Percentiles rank a stretch among this genome's conserved stretches.
These are phyloP conservation scores for Arachis stenosperma DNA, from an alignment of 306 rosid genomes.

Conservation along the genomic window DNA sequence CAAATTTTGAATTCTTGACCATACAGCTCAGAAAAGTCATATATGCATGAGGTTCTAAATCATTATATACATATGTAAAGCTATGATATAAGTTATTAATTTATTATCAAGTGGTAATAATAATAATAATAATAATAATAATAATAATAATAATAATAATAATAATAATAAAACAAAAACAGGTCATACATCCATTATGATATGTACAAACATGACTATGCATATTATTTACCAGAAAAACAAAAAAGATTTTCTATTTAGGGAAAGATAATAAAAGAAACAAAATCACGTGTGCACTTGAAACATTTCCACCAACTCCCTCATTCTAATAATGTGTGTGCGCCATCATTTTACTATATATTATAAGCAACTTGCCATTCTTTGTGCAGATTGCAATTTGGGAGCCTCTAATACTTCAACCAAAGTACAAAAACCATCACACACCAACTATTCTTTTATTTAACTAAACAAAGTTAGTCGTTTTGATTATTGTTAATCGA, in stretches of 20 bases:
- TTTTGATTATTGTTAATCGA: background rate
- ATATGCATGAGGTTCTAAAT: too few species aligned
- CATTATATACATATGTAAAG: too few species aligned
- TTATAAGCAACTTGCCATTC: conserved; percentile 17
- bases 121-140: too few species aligned
- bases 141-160: too few species aligned
- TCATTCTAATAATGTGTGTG: too few species aligned
- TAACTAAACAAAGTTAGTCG: background rate
- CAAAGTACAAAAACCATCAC: background rate
- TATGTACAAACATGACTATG: background rate
- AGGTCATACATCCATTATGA: background rate
- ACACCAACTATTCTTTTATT: background rate
- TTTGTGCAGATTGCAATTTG: conserved; percentile 10
- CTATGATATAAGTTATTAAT: too few species aligned
- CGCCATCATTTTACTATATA: too few species aligned
- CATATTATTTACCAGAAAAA: background rate
- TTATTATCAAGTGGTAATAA: background rate
- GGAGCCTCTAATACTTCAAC: background rate
- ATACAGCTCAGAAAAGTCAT: background rate
- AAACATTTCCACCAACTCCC: too few species aligned
- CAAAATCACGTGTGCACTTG: too few species aligned
- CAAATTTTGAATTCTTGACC: too few species aligned
- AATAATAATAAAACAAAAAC: background rate
- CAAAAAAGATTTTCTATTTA: background rate
- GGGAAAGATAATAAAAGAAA: too few species aligned